A percentile compares a stretch with the other conserved stretches of the same genome.
These are phyloP conservation scores for Naegleria lovaniensis DNA, from an alignment of 208 protist species.

Conservation along the genomic window DNA sequence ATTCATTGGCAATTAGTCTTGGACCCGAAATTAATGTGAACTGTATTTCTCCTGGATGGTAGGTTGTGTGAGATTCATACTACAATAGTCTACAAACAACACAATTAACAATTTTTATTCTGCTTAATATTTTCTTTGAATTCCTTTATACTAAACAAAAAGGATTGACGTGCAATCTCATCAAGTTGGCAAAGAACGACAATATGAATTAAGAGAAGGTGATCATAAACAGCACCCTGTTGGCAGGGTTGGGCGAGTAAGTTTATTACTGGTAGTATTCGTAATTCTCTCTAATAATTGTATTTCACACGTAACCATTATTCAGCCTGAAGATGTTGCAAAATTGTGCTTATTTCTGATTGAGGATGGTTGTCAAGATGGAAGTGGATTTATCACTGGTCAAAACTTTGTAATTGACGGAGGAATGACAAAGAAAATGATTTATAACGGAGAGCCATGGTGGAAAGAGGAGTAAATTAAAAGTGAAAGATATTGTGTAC, in stretches of 20 bases:
- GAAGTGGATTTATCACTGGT: slow-evolving; percentile 26
- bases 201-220: not conserved
- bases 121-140: too few relatives aligned
- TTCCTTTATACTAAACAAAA: too few relatives aligned
- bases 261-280: too few relatives aligned
- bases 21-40: slow-evolving; percentile 25
- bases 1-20: slow-evolving; percentile 23
- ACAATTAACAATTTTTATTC: too few relatives aligned
- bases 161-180: not conserved
- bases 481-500: too few relatives aligned
- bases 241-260: slow-evolving; percentile 17
- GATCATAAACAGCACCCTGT: slow-evolving; percentile 27
- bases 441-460: slow-evolving; percentile 22
- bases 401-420: slow-evolving; percentile 35
- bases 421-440: slow-evolving; percentile 38
- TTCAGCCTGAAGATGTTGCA: slow-evolving; percentile 18
- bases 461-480: not conserved
- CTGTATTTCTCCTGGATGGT: slow-evolving; percentile 23
- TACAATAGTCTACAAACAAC: too few relatives aligned
- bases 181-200: not conserved
- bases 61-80: too few relatives aligned
- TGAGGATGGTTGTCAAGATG: not conserved
- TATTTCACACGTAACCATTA: too few relatives aligned
- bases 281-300: too few relatives aligned
- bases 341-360: slow-evolving; percentile 13